Evolutionary conservation across 225 moss, liverwort and hornwort genomes (phyloP).

Genomic region (Physcomitrellopsis africana): DNA sequence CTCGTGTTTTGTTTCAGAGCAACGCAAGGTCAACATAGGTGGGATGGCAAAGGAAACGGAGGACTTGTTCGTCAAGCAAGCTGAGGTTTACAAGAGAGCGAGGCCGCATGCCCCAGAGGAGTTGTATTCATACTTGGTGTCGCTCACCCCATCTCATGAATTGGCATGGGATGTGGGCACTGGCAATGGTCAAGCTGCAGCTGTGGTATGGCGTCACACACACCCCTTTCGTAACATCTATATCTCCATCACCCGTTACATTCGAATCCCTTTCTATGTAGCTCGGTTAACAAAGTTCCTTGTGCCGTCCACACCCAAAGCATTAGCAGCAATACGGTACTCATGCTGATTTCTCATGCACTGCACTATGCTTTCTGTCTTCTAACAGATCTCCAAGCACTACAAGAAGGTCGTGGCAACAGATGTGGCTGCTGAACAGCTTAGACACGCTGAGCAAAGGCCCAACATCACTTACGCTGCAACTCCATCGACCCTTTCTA

Average conservation of each 20-base stretch:
- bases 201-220: constrained; percentile 29
- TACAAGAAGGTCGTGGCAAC: constrained; percentile 77
- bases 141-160: constrained; percentile 58
- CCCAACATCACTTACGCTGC: constrained; percentile 58
- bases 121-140: constrained; percentile 54
- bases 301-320: too few species aligned
- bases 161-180: constrained; percentile 86
- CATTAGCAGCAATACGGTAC: too few species aligned
- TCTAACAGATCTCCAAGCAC: constrained; percentile 51
- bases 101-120: constrained; percentile 58
- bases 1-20: constrained; percentile 1
- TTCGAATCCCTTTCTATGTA: too few species aligned
- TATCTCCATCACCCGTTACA: background rate
- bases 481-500: constrained; percentile 44
- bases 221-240: background rate
- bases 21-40: background rate
- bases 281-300: too few species aligned
- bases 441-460: constrained; percentile 45
- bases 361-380: background rate
- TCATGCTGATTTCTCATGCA: background rate
- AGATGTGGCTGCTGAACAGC: constrained; percentile 67
- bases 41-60: constrained; percentile 40
- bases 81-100: constrained; percentile 46
- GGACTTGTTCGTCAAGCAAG: constrained; percentile 68
- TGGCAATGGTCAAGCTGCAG: constrained; percentile 82